These are phyloP conservation scores for Phialophora expanda DNA, from an alignment of 2,329 filamentous ascomycete species.

Conservation along the genomic window DNA sequence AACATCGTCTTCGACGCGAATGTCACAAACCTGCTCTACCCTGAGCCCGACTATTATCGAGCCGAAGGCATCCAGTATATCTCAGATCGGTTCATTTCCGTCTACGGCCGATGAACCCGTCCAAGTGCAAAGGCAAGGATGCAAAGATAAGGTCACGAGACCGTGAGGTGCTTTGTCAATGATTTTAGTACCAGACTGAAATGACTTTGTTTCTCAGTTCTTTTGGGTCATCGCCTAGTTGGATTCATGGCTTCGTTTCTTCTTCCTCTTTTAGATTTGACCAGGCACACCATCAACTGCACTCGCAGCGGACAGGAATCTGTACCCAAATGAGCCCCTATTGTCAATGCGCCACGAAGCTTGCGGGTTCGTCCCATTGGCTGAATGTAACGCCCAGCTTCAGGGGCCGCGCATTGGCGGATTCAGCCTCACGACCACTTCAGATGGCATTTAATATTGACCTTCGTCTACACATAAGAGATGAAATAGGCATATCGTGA, in stretches of 20 bases:
- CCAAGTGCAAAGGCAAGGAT: background rate
- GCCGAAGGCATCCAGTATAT: constrained; percentile 42
- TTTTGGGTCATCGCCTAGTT: background rate
- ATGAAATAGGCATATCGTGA: background rate
- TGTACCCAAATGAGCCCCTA: background rate
- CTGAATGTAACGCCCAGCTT: background rate
- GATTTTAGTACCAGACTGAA: background rate
- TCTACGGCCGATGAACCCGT: constrained; percentile 21
- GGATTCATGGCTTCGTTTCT: background rate
- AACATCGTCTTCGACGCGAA: constrained; percentile 60
- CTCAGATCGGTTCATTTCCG: constrained; percentile 16
- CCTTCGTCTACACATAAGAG: background rate
- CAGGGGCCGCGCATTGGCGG: background rate
- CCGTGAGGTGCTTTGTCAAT: background rate
- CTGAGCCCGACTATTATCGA: constrained; percentile 55
- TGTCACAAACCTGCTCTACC: constrained; percentile 47
- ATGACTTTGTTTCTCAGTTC: background rate
- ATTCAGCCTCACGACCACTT: background rate
- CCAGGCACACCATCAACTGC: background rate
- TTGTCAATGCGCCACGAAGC: background rate
- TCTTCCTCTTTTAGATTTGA: background rate
- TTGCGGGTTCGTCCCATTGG: background rate
- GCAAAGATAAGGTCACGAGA: background rate
- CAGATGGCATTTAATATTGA: background rate
- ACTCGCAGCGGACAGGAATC: background rate